Percentiles rank a stretch among this genome's conserved stretches.
Evolutionary conservation across 2,329 filamentous ascomycete species (phyloP).

Genomic region (Rosellinia necatrix): DNA sequence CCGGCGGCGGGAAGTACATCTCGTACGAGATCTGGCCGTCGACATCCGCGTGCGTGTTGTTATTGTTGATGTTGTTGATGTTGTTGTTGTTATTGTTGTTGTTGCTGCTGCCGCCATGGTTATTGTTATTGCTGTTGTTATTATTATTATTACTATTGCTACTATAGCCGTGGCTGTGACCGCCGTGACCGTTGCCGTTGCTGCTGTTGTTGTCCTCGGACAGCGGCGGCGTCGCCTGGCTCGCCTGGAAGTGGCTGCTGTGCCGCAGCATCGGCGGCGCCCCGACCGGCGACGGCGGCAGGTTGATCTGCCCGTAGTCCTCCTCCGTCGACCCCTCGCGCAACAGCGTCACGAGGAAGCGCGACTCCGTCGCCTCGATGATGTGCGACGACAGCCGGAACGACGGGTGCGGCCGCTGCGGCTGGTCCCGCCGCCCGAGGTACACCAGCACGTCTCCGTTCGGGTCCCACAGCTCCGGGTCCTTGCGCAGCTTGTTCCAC

Average conservation of each 20-base stretch:
- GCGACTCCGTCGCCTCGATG: slow-evolving; percentile 61
- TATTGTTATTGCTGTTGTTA: too few relatives aligned
- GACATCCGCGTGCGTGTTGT: slow-evolving; percentile 47
- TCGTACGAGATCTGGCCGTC: slow-evolving; percentile 64
- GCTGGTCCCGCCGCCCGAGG: slow-evolving; percentile 52
- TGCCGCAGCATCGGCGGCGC: slow-evolving; percentile 48
- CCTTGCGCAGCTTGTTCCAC: slow-evolving; percentile 63
- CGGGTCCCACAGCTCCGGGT: slow-evolving; percentile 64
- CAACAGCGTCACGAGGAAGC: slow-evolving; percentile 57
- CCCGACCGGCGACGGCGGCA: slow-evolving; percentile 50
- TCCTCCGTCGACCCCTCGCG: slow-evolving; percentile 58
- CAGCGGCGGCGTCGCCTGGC: slow-evolving; percentile 50
- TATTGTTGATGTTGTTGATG: too few relatives aligned
- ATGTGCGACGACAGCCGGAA: slow-evolving; percentile 63
- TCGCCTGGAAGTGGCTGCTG: slow-evolving; percentile 36
- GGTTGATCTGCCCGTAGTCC: slow-evolving; percentile 42
- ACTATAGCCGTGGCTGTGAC: too few relatives aligned
- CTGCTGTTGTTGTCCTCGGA: slow-evolving; percentile 50
- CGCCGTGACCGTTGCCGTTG: slow-evolving; percentile 57
- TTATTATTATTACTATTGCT: too few relatives aligned
- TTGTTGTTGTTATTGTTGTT: too few relatives aligned
- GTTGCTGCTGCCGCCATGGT: too few relatives aligned
- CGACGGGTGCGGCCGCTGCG: slow-evolving; percentile 54
- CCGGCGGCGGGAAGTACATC: slow-evolving; percentile 65
- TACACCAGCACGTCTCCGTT: slow-evolving; percentile 65